These are phyloP conservation scores for Histomonas meleagridis DNA, from an alignment of 208 protist species.

Conservation along the genomic window DNA sequence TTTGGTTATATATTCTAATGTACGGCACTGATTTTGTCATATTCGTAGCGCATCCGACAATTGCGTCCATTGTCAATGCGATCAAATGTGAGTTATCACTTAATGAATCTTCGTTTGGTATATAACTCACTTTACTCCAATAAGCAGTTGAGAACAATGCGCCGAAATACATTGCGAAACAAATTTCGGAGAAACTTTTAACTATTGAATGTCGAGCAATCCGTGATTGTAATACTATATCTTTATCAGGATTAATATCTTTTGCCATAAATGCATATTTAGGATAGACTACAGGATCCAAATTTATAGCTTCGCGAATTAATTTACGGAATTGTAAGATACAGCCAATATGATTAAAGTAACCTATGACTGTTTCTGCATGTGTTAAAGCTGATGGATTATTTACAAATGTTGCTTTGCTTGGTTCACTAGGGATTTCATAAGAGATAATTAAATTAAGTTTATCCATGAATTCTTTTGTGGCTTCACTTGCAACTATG, in stretches of 20 bases:
- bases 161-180: neutral
- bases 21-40: no score
- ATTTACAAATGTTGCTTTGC: neutral
- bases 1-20: neutral
- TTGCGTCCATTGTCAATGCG: neutral
- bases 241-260: neutral
- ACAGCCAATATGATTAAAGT: neutral
- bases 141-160: neutral
- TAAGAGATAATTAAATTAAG: no score
- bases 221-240: neutral
- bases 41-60: neutral
- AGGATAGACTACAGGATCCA: neutral
- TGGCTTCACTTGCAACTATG: neutral
- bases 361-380: neutral
- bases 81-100: neutral
- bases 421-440: neutral
- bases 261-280: neutral
- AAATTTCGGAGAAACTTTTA: no score
- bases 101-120: neutral
- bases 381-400: neutral
- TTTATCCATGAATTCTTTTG: neutral
- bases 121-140: neutral
- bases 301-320: neutral
- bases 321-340: neutral
- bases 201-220: neutral